Evolutionary conservation across 2,329 filamentous ascomycete species (phyloP).

Genomic region (Penicillium sp.): DNA sequence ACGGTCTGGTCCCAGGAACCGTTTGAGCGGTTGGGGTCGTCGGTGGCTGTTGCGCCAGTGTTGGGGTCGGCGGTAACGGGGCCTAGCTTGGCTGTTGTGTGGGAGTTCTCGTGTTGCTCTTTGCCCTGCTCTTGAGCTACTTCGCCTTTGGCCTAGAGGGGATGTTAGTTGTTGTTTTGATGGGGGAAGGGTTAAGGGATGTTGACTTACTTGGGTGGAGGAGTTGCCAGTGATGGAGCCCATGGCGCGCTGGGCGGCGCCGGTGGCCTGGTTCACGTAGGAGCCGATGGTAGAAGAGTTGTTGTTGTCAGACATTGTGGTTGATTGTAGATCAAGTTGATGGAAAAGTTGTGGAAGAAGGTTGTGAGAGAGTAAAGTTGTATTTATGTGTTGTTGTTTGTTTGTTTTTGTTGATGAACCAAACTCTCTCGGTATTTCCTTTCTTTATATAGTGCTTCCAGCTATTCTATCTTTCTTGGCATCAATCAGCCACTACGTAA

Average conservation of each 20-base stretch:
- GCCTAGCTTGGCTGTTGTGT: slow-evolving; percentile 73
- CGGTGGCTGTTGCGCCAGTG: slow-evolving; percentile 68
- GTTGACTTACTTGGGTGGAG: slow-evolving; percentile 58
- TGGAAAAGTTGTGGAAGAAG: background rate
- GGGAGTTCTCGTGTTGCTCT: slow-evolving; percentile 67
- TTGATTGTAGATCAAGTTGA: background rate
- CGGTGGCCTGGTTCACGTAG: slow-evolving; percentile 70
- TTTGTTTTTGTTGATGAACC: background rate
- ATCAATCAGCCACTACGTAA: slow-evolving; percentile 2
- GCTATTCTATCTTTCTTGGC: slow-evolving; percentile 1
- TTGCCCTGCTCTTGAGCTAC: slow-evolving; percentile 65
- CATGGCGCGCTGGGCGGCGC: slow-evolving; percentile 69
- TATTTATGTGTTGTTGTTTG: background rate
- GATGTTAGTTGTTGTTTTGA: slow-evolving; percentile 30
- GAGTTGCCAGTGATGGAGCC: slow-evolving; percentile 73
- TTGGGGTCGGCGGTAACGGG: slow-evolving; percentile 65
- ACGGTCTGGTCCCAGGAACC: slow-evolving; percentile 87
- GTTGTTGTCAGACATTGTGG: slow-evolving; percentile 30
- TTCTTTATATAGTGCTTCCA: background rate
- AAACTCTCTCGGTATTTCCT: background rate
- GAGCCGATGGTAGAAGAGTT: slow-evolving; percentile 75
- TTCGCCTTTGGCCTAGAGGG: slow-evolving; percentile 63
- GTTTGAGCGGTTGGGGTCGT: slow-evolving; percentile 68
- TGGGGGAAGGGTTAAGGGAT: background rate
- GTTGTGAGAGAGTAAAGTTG: background rate